Evolutionary conservation across 148 eudicot species (phyloP).

Genomic region (Fagopyrum esculentum): DNA sequence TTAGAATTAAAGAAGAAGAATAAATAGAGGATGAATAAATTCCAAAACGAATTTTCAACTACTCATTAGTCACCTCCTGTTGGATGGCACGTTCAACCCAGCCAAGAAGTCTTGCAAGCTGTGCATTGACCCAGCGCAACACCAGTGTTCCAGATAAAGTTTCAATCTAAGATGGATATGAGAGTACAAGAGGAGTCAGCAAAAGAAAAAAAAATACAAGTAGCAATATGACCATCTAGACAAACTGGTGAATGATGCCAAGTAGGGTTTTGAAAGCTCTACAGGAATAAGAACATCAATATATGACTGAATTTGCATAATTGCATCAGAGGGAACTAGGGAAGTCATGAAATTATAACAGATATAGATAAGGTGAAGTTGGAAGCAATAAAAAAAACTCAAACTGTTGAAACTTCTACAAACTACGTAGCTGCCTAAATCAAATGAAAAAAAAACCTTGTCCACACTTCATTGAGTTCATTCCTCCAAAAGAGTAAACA

Average conservation of each 20-base stretch:
- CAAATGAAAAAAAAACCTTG: background rate
- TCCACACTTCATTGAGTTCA: background rate
- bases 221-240: slow-evolving; percentile 1
- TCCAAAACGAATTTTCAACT: background rate
- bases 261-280: background rate
- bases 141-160: slow-evolving; percentile 91
- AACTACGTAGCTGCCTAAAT: background rate
- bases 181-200: slow-evolving; percentile 1
- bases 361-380: background rate
- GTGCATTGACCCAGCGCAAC: slow-evolving; percentile 95
- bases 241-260: background rate
- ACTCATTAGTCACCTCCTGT: slow-evolving; percentile 66
- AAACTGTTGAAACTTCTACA: background rate
- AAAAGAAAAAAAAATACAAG: background rate
- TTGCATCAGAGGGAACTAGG: slow-evolving; percentile 5
- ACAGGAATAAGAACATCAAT: background rate
- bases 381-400: background rate
- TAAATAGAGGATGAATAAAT: background rate
- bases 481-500: background rate
- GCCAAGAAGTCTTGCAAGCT: slow-evolving; percentile 66
- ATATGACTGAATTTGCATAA: background rate
- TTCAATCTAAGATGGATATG: slow-evolving; percentile 57
- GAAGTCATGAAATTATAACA: background rate
- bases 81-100: slow-evolving; percentile 97
- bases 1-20: background rate